Evolutionary conservation across 345 rosid species (phyloP), one percentile per base, ranked within the genome.

Genomic region (Sonneratia alba): DNA sequence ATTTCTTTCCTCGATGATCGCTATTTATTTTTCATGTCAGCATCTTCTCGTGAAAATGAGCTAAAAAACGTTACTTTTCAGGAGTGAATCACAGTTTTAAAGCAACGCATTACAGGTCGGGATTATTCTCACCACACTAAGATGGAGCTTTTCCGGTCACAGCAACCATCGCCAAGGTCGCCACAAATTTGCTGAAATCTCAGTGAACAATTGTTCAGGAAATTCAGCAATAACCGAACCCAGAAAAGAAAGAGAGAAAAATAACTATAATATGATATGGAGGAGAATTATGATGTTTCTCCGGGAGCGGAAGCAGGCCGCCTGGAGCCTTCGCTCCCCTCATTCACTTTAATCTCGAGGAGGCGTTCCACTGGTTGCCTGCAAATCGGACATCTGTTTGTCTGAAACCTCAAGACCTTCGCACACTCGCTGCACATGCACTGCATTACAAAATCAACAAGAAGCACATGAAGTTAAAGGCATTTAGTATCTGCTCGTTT

Each of bases 361-460:
- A 83, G 83, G 21, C 84, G 72, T 76, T 83, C 86, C 19, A 83
- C 78, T 0, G 81, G 85, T 79, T 82, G 89, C 75, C 87, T 68
- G 79, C 89, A 86, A 38, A 86, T 86, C 7, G 89, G 89, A 76
- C 89, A 86, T 63, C 81, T 78, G 24, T 77, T 78, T 12, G 85
- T 75, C 76, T 80, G 87, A 36, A 80, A 77, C 61, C 80, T 77
- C 82, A 86, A 72, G 51, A 83, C 83, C 83, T 79, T 82, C 16
- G 89, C 87, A 73, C 89, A 86, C 38, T 70, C 71, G 49, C 85
- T 77, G 80, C 89, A 86, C 87, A 86, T 80, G 62, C 89, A 86
- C 87, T 86, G 85, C 76, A 82, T 16, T 7, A 7, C 49, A 61
- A 67, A 14, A 56, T 49, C 55, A 37, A 36, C 37, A 43, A 27